Percentiles rank a stretch among this genome's conserved stretches.
Evolutionary conservation across 352 stramenopile species (phyloP).

Genomic region (Phytophthora chlamydospora): DNA sequence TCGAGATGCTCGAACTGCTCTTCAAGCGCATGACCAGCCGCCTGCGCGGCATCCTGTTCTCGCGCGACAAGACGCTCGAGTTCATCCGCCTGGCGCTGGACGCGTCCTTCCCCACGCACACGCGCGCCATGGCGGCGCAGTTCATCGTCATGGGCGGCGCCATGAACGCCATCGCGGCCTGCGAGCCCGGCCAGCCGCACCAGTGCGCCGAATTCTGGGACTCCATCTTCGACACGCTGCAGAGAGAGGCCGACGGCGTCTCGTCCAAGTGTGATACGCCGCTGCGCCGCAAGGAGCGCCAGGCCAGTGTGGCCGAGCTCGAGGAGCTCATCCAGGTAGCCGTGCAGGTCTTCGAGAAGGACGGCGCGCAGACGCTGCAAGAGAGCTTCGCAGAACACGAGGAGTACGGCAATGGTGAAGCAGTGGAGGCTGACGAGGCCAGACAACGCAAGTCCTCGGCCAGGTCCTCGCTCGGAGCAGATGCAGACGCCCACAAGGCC

Average conservation of each 20-base stretch:
- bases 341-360: slow-evolving; percentile 74
- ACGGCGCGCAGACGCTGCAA: slow-evolving; percentile 70
- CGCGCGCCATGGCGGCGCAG: slow-evolving; percentile 68
- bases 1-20: slow-evolving; percentile 85
- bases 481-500: slow-evolving; percentile 14
- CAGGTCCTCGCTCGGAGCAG: slow-evolving; percentile 26
- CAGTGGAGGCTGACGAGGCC: not conserved
- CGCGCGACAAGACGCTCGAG: slow-evolving; percentile 72
- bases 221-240: slow-evolving; percentile 68
- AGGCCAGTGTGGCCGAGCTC: slow-evolving; percentile 64
- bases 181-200: slow-evolving; percentile 50
- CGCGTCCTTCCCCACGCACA: slow-evolving; percentile 57
- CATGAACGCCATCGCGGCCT: slow-evolving; percentile 59
- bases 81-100: slow-evolving; percentile 74
- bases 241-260: slow-evolving; percentile 61
- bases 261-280: slow-evolving; percentile 44
- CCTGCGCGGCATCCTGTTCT: slow-evolving; percentile 77
- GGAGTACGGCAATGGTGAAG: slow-evolving; percentile 18
- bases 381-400: slow-evolving; percentile 66
- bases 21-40: slow-evolving; percentile 88
- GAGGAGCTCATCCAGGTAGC: slow-evolving; percentile 80
- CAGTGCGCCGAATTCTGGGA: slow-evolving; percentile 71
- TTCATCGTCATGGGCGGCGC: slow-evolving; percentile 80
- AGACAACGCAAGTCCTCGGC: slow-evolving; percentile 43
- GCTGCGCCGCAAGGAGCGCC: slow-evolving; percentile 48